Conservation (phyloP, 805 yeast species). For the Danielozyma ontarioensis region DNA sequence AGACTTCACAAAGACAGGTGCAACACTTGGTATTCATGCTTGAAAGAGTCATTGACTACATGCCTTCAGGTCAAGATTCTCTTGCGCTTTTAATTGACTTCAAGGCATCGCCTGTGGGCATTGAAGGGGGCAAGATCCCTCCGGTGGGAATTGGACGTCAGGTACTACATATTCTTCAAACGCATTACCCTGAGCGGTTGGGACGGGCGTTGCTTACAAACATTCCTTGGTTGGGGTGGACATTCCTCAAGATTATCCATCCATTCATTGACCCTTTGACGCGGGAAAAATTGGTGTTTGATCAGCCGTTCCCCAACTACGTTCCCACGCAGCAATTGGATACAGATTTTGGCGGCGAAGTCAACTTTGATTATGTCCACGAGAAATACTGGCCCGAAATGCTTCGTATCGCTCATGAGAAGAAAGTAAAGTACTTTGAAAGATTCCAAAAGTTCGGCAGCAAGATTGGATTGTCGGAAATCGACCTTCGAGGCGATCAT, state of each 20-base stretch:
- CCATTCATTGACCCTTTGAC: constrained; percentile 97
- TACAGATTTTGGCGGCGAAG: constrained; percentile 75
- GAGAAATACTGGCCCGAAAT: constrained; percentile 73
- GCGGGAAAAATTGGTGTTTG: constrained; percentile 86
- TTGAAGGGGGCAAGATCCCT: constrained; percentile 69
- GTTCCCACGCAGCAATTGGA: constrained; percentile 82
- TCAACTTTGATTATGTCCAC: constrained; percentile 81
- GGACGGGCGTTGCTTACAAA: constrained; percentile 90
- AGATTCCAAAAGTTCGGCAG: constrained; percentile 71
- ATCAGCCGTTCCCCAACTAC: constrained; percentile 79
- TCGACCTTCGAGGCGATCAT: constrained; percentile 56
- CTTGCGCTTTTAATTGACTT: constrained; percentile 89
- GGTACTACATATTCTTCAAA: constrained; percentile 88
- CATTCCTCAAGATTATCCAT: constrained; percentile 82
- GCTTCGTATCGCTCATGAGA: constrained; percentile 53
- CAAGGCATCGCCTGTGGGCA: constrained; percentile 67
- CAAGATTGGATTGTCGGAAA: constrained; percentile 74
- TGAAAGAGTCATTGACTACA: constrained; percentile 86
- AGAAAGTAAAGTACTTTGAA: constrained; percentile 57
- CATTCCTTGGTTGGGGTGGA: constrained; percentile 92
- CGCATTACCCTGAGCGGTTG: constrained; percentile 95
- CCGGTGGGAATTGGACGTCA: constrained; percentile 85
- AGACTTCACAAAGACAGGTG: constrained; percentile 85
- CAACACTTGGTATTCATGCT: constrained; percentile 91
- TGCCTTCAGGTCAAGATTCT: constrained; percentile 96